Conservation (phyloP, 768 basidiomycete species). For the Mycena venus region DNA sequence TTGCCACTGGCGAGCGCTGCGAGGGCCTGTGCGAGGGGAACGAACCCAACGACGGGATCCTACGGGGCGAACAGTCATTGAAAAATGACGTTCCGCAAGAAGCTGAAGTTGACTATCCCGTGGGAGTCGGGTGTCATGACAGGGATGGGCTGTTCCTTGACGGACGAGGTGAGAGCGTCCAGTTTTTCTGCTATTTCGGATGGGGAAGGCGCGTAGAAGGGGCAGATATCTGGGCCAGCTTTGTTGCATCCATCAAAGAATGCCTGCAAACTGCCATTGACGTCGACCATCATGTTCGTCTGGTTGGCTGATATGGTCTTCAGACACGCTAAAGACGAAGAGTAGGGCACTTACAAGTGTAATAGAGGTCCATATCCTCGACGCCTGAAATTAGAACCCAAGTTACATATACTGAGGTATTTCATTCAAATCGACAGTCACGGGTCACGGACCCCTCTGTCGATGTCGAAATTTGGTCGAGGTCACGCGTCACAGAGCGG, state of each 20-base stretch:
- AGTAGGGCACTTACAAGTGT: not conserved
- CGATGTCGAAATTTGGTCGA: too few relatives aligned
- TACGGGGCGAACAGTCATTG: constrained; percentile 38
- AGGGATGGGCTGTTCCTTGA: constrained; percentile 35
- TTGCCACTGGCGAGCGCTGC: constrained; percentile 42
- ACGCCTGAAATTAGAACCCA: not conserved
- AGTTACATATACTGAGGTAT: too few relatives aligned
- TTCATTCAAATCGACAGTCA: too few relatives aligned
- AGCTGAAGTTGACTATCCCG: constrained; percentile 37
- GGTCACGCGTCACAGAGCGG: too few relatives aligned
- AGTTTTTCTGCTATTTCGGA: constrained; percentile 32
- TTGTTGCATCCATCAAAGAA: constrained; percentile 37
- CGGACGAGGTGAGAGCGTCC: constrained; percentile 18
- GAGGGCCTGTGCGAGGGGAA: constrained; percentile 32
- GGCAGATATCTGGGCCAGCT: constrained; percentile 36
- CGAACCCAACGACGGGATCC: constrained; percentile 8
- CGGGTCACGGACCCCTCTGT: too few relatives aligned
- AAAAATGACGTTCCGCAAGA: constrained; percentile 34
- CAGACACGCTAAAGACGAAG: not conserved
- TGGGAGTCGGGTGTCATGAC: constrained; percentile 28
- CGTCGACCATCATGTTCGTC: constrained; percentile 34
- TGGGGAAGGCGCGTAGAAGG: constrained; percentile 38
- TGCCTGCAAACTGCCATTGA: constrained; percentile 33
- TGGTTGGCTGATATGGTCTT: constrained; percentile 9
- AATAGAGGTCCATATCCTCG: not conserved